phyloP scores from a whole-genome alignment of 2,329 filamentous ascomycete species.

The Diaporthe caulivora region DNA sequence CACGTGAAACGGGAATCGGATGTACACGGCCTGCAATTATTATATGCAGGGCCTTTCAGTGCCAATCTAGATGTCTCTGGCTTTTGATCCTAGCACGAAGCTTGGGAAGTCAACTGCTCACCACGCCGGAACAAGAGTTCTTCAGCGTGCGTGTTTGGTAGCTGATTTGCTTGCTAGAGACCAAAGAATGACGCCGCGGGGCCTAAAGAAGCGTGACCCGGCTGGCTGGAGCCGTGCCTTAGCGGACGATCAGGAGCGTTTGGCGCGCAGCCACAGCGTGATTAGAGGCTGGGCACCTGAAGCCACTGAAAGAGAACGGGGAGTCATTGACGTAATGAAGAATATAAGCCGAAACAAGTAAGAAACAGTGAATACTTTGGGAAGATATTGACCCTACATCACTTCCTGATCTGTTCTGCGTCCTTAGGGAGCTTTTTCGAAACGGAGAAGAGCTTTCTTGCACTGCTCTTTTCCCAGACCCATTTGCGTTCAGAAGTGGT shows the following conservation, averaged over 20 bases:
- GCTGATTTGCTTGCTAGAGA: neutral
- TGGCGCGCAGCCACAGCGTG: neutral
- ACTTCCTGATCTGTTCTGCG: too few relatives aligned
- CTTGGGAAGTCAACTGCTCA: neutral
- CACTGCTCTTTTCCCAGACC: too few relatives aligned
- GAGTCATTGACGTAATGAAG: slow-evolving; percentile 25
- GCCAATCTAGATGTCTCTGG: neutral
- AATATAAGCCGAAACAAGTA: neutral
- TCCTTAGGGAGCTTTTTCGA: neutral
- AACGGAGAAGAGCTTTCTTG: neutral
- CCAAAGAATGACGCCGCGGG: too few relatives aligned
- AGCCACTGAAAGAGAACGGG: neutral
- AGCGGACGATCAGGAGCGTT: neutral
- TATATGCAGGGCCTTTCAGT: neutral
- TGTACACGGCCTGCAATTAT: too few relatives aligned
- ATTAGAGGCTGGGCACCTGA: neutral
- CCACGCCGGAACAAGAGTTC: neutral
- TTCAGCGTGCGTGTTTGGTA: neutral
- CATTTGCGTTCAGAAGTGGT: too few relatives aligned
- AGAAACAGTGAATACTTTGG: neutral
- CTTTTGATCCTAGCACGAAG: too few relatives aligned
- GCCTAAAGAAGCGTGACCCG: neutral
- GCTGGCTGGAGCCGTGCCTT: slow-evolving; percentile 7
- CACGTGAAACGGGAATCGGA: too few relatives aligned
- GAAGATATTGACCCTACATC: neutral